Evolutionary conservation across 345 rosid genomes (phyloP), one percentile per base, ranked within the genome.

Genomic region (Garcia nutans): DNA sequence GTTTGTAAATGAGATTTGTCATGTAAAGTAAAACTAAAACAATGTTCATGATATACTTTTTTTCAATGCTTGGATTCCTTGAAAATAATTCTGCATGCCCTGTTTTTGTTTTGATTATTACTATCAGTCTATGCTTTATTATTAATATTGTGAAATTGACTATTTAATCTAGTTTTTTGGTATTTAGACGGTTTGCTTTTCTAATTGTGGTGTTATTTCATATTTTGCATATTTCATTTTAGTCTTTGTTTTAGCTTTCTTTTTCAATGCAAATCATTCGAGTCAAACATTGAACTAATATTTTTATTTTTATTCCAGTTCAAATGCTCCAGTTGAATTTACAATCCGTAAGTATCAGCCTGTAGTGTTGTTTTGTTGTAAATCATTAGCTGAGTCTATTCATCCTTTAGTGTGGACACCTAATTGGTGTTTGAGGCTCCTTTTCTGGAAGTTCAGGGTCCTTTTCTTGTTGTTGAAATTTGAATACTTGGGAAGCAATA

Each of bases 281-380:
- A 44, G 42, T n/a, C 42, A 22, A 33, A 52, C 50, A 52, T 60
- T 20, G 71, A 65, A 68, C 78, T 86, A 44, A 73, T 37, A 28
- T 72, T 3, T 16, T n/a, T 20, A 24, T 42, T 71, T 60, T 13
- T 75, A 22, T 22, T 20, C 23, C 93, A 92, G 98, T 80, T 75
- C 89, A 16, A 79, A 85, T 80, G 73, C 95, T 77, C 95, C 93
- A 6, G 79, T 87, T 55, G 91, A 90, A 47, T 94, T 94, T 80
- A 94, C 98, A 24, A 94, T 94, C 79, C 98, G 97, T 92, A 89
- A 94, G 97, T 92, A 74, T 9, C 58, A 24, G 26, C 54, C 33
- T 65, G 7, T 15, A 9, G 17, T 8, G 62, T 24, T 73, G 41
- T 69, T 78, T 70, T 8, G 24, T 56, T 24, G 8, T 20, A 37